phyloP scores from a whole-genome alignment of 495 filamentous ascomycete genomes.

The Aspergillus conjunctus region DNA sequence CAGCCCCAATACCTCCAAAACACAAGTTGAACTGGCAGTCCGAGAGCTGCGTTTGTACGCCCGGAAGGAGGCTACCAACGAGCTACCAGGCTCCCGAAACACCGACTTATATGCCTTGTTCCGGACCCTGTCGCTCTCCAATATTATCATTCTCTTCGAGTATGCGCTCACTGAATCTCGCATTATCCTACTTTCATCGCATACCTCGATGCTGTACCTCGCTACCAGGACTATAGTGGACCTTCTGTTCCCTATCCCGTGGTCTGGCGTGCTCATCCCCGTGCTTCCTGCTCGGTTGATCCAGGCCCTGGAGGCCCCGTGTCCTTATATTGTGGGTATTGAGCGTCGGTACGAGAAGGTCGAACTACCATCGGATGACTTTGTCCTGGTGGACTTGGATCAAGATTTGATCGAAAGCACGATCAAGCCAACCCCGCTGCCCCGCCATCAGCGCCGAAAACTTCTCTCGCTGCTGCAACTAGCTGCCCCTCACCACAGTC shows the following conservation, averaged over 20 bases:
- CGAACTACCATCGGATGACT: constrained; percentile 94
- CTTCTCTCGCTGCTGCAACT: constrained; percentile 83
- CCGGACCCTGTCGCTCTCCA: constrained; percentile 81
- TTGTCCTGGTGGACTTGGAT: constrained; percentile 92
- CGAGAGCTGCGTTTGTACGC: constrained; percentile 91
- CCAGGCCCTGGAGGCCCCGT: constrained; percentile 90
- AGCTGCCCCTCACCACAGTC: constrained; percentile 85
- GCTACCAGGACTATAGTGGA: constrained; percentile 80
- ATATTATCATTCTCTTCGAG: constrained; percentile 91
- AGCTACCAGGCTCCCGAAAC: constrained; percentile 87
- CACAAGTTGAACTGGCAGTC: constrained; percentile 90
- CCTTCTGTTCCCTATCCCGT: constrained; percentile 86
- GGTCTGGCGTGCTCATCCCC: constrained; percentile 92
- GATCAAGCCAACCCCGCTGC: constrained; percentile 68
- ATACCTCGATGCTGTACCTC: constrained; percentile 94
- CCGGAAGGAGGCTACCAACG: constrained; percentile 89
- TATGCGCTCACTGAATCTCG: constrained; percentile 91
- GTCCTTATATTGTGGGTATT: constrained; percentile 95
- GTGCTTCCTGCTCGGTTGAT: constrained; percentile 85
- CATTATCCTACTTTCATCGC: constrained; percentile 93
- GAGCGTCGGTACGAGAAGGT: constrained; percentile 91
- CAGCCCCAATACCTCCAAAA: constrained; percentile 87
- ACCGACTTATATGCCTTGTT: constrained; percentile 95
- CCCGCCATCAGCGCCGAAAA: constrained; percentile 87
- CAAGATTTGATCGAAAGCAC: constrained; percentile 85